Percentiles rank a stretch among this genome's conserved stretches.
Evolutionary conservation across 768 basidiomycete species (phyloP).

Genomic region (Fomitopsis serialis): DNA sequence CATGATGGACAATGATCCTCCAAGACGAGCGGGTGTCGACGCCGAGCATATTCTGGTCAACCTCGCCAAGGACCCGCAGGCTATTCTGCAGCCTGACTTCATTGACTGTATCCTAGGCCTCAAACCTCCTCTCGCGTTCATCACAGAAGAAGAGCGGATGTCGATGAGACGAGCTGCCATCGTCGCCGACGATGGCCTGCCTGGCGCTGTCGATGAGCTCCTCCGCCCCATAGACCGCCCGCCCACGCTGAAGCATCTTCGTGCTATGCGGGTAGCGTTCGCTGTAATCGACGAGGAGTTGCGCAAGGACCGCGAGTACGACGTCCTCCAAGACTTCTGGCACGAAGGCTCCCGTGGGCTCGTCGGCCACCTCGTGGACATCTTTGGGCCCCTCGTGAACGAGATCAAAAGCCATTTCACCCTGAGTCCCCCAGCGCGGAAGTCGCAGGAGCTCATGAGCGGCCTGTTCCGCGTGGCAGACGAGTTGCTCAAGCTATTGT

Average conservation of each 20-base stretch:
- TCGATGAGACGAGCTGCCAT: constrained; percentile 56
- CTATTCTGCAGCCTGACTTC: constrained; percentile 55
- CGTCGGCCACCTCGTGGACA: constrained; percentile 48
- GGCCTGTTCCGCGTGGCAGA: constrained; percentile 50
- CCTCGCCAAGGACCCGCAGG: constrained; percentile 53
- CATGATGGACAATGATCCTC: constrained; percentile 58
- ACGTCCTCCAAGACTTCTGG: constrained; percentile 55
- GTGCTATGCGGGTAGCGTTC: constrained; percentile 59
- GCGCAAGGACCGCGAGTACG: constrained; percentile 44
- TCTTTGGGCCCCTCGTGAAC: constrained; percentile 41
- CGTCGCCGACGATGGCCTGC: constrained; percentile 64
- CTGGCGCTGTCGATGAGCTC: constrained; percentile 60
- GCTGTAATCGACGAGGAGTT: constrained; percentile 52
- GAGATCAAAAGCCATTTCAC: constrained; percentile 54
- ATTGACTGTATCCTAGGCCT: constrained; percentile 55
- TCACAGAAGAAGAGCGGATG: constrained; percentile 54
- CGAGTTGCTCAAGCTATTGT: constrained; percentile 49
- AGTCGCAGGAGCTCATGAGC: constrained; percentile 37
- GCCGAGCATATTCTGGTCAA: constrained; percentile 65
- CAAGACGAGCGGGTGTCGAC: constrained; percentile 56
- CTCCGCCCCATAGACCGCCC: constrained; percentile 43
- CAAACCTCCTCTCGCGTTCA: constrained; percentile 52
- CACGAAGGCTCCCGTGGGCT: constrained; percentile 53
- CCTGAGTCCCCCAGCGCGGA: constrained; percentile 30
- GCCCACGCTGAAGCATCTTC: constrained; percentile 44